A percentile compares a stretch with the other conserved stretches of the same genome.
Conservation (phyloP, 257 asterid genomes). For the Solanum phureja region DNA sequence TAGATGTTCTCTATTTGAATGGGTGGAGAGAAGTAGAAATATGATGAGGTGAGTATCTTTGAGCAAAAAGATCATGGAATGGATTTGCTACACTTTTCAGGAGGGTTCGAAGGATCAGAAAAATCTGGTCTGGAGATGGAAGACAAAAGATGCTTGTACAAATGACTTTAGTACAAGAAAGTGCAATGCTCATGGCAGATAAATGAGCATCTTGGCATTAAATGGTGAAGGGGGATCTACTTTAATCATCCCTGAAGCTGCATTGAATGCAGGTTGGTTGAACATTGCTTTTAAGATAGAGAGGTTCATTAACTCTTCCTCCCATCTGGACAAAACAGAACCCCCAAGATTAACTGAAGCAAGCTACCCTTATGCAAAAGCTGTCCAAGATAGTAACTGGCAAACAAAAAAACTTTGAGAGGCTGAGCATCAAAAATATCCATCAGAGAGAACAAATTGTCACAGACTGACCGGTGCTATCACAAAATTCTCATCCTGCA, state of each 20-base stretch:
- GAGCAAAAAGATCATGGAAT: background rate
- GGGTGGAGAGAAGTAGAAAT: background rate
- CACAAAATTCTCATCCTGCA: no score
- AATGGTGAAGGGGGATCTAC: background rate
- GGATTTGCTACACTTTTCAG: background rate
- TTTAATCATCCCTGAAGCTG: background rate
- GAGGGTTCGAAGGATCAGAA: background rate
- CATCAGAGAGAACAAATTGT: no score
- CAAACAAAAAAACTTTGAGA: background rate
- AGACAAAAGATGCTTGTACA: background rate
- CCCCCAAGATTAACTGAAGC: background rate
- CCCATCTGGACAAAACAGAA: background rate
- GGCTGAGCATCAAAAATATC: background rate
- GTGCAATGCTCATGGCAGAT: background rate
- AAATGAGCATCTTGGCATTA: background rate
- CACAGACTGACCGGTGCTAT: no score
- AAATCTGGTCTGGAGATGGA: background rate
- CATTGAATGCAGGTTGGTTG: background rate
- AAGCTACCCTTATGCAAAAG: background rate
- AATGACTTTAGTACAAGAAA: background rate
- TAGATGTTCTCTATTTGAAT: background rate
- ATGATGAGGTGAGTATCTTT: background rate
- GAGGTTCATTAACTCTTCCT: background rate
- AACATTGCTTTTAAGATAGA: background rate
- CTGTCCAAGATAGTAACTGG: background rate